Evolutionary conservation across 2,329 filamentous ascomycete species (phyloP).

Genomic region (Aspergillus persii): DNA sequence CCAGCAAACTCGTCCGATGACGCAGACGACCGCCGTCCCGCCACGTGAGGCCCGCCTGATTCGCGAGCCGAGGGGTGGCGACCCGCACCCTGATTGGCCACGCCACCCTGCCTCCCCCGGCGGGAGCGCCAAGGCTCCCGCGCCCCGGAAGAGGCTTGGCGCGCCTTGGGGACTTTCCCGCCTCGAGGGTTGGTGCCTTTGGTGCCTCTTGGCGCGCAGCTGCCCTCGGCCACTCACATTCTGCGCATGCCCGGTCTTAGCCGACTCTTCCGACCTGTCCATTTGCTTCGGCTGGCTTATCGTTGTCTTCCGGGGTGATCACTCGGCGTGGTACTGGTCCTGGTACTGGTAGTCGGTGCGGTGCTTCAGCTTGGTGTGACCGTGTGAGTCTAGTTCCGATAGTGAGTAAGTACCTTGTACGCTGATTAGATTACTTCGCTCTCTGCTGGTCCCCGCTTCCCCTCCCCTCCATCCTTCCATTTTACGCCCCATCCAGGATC

Average conservation of each 20-base stretch:
- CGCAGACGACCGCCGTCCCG: conserved; percentile 12
- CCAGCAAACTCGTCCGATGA: conserved; percentile 6
- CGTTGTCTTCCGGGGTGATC: no score
- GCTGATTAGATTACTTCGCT: background rate
- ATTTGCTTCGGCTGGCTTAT: no score
- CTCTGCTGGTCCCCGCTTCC: background rate
- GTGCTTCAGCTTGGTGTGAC: conserved; percentile 24
- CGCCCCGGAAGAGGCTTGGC: conserved; percentile 21
- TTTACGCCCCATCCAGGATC: background rate
- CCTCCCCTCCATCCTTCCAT: conserved; percentile 12
- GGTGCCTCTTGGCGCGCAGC: conserved; percentile 15
- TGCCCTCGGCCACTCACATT: conserved; percentile 11
- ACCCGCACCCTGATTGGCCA: conserved; percentile 7
- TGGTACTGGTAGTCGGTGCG: conserved; percentile 24
- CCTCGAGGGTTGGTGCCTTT: conserved; percentile 12
- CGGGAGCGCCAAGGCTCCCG: conserved; percentile 20
- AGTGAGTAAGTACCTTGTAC: conserved; percentile 18
- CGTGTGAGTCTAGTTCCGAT: conserved; percentile 29
- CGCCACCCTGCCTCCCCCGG: conserved; percentile 2
- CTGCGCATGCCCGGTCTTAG: background rate
- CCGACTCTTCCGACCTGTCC: conserved; percentile 15
- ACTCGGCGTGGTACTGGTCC: no score
- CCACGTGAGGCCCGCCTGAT: conserved; percentile 10
- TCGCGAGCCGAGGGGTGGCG: conserved; percentile 6
- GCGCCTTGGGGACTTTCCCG: conserved; percentile 7